A percentile compares a stretch with the other conserved stretches of the same genome.
phyloP scores from a whole-genome alignment of 2,329 filamentous ascomycete genomes.

The Alternaria triticina region DNA sequence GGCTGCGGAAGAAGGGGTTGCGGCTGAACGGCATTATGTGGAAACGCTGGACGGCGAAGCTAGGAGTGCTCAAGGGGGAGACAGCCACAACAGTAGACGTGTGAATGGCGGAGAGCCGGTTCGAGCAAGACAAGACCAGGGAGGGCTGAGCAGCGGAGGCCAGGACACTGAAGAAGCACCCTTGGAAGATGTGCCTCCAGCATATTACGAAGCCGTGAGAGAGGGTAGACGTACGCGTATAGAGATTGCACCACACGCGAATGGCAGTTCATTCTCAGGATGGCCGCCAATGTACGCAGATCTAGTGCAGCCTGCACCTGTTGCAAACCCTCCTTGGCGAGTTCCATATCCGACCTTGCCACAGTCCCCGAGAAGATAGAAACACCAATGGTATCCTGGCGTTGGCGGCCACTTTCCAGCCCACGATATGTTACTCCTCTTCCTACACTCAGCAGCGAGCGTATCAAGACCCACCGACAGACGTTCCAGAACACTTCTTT shows the following conservation, averaged over 20 bases:
- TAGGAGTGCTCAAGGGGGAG: background rate
- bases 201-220: conserved; percentile 7
- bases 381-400: background rate
- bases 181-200: background rate
- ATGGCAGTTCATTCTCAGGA: background rate
- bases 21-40: background rate
- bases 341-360: conserved; percentile 1
- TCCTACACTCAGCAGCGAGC: background rate
- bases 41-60: background rate
- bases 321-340: background rate
- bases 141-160: background rate
- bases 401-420: background rate
- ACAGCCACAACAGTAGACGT: background rate
- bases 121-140: background rate
- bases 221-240: background rate
- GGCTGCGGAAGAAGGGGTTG: background rate
- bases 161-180: background rate
- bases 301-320: background rate
- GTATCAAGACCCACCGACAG: background rate
- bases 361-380: background rate
- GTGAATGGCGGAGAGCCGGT: background rate
- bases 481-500: background rate
- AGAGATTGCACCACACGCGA: background rate
- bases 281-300: conserved; percentile 2
- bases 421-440: background rate